These are phyloP conservation scores for Umbellularia californica DNA, from an alignment of 164 flowering plant species.

Conservation along the genomic window DNA sequence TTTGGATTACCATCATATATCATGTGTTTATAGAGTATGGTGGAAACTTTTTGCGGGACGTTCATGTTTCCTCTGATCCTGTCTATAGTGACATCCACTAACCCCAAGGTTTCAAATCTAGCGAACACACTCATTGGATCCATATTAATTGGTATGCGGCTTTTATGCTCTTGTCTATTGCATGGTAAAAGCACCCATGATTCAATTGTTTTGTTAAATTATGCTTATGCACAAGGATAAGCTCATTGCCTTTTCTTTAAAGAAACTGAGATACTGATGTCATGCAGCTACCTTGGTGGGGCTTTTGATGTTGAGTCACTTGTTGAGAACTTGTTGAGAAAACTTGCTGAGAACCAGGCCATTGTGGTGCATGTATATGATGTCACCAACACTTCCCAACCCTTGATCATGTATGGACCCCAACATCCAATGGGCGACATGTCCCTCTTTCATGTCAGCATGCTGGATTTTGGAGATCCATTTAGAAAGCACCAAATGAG, in stretches of 20 bases:
- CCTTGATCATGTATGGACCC: conserved; percentile 77
- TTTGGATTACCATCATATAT: no score
- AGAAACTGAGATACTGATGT: conserved; percentile 2
- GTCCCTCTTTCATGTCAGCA: conserved; percentile 64
- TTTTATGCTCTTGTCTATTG: no score
- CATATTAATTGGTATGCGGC: no score
- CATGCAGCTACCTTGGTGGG: conserved; percentile 83
- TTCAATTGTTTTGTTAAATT: neutral
- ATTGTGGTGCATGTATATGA: conserved; percentile 87
- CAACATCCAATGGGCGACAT: conserved; percentile 59
- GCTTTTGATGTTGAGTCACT: conserved; percentile 95
- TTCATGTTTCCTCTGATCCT: no score
- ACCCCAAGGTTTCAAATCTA: no score
- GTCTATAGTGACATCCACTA: no score
- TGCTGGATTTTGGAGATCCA: conserved; percentile 94
- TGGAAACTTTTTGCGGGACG: no score
- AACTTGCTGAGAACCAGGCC: conserved; percentile 79
- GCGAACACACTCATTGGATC: no score
- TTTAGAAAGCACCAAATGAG: conserved; percentile 81
- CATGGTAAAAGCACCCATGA: no score
- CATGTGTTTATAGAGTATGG: no score
- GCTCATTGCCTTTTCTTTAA: neutral
- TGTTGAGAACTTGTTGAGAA: conserved; percentile 87
- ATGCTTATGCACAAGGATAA: neutral
- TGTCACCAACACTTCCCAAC: conserved; percentile 57